A percentile compares a stretch with the other conserved stretches of the same genome.
These are phyloP conservation scores for Rasamsonia emersonii DNA, from an alignment of 2,329 filamentous ascomycete genomes.

Conservation along the genomic window DNA sequence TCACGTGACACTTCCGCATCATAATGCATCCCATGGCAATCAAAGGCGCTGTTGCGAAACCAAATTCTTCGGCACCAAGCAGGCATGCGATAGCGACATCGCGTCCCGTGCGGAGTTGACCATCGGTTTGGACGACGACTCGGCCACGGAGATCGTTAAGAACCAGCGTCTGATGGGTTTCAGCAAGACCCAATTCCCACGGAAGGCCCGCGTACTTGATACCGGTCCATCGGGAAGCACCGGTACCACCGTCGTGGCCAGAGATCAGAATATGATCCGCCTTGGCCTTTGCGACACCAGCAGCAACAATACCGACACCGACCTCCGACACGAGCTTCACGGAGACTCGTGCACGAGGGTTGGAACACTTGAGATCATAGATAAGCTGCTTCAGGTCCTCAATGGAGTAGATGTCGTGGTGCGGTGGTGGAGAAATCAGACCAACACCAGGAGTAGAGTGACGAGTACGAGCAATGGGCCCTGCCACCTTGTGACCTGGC, in stretches of 20 bases:
- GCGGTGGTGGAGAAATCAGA: constrained; percentile 88
- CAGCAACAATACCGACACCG: constrained; percentile 93
- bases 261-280: constrained; percentile 95
- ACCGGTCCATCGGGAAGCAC: constrained; percentile 94
- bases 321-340: constrained; percentile 98
- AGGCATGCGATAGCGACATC: constrained; percentile 92
- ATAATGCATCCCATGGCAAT: constrained; percentile 97
- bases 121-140: constrained; percentile 93
- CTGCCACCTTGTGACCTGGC: constrained; percentile 92
- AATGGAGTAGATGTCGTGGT: constrained; percentile 98
- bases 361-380: constrained; percentile 94
- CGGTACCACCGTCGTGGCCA: constrained; percentile 92
- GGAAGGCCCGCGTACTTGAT: constrained; percentile 97
- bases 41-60: constrained; percentile 86
- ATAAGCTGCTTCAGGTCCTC: constrained; percentile 97
- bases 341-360: constrained; percentile 82
- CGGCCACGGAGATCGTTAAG: constrained; percentile 92
- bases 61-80: constrained; percentile 96
- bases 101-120: constrained; percentile 82
- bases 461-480: constrained; percentile 84
- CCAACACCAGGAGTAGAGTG: constrained; percentile 95
- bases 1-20: constrained; percentile 63
- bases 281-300: constrained; percentile 95
- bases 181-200: constrained; percentile 92
- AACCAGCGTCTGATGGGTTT: constrained; percentile 93